Base-by-base conservation (phyloP, 805 yeast genomes). In the Kodamaea kaohsiungensis region DNA sequence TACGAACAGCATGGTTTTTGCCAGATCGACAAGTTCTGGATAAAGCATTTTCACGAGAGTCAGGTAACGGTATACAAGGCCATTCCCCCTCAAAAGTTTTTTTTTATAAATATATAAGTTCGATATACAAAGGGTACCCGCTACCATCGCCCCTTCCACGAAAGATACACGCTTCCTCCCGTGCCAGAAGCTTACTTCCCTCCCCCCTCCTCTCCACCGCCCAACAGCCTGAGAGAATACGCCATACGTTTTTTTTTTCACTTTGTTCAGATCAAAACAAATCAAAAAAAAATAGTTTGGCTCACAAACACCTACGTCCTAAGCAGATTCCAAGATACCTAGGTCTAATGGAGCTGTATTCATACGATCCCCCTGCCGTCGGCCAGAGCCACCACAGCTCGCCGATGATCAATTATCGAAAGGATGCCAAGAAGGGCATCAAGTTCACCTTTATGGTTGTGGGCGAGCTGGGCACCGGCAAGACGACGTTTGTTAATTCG, bases 381-480 rank as follows among this genome's bases (percentile, higher is more conserved):
- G 38, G 43, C 46, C 50, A 46, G 38, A 22, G 53, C 49, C 40
- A 46, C 45, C 53, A 39, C 53, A 60, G 65, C 56, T 75, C 79
- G 30, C 79, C 80, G 53, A 73, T 76, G 73, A 75, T 76, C 63
- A 75, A 75, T 61, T 76, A 87, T 59, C 78, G 85, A 53, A 87
- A 85, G 65, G 92, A 88, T 62, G 81, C 84, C 59, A 86, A 82
- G 64, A 85, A 88, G 63, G 91, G 90, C 39, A 78, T 87, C 64
- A 84, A 87, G 58, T 88, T 88, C 73, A 84, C 91, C 40, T 74
- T 88, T 61, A 79, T 88, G 84, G 79, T 87, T 15, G 83, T 85
- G 19, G 96, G 96, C 16, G 82, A 83, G 47, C 79, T 85, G 57
- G 93, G 93, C 15, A 81, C 89, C 0, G 96, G 96, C 9, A 88